phyloP scores from a whole-genome alignment of 176 grass and related monocot genomes.

The Pharus latifolius region DNA sequence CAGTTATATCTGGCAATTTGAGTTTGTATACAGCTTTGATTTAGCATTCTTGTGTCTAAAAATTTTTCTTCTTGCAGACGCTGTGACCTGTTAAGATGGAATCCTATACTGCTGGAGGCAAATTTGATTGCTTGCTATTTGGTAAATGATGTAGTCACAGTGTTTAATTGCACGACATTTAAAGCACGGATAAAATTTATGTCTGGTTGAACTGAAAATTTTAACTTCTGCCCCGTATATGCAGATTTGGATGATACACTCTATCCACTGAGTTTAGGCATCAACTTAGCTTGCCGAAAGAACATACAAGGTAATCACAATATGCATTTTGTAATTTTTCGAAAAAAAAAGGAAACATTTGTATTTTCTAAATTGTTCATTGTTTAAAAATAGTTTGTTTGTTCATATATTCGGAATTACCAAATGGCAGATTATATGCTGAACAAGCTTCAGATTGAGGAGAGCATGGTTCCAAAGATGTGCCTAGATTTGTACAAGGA shows the following conservation, averaged over 20 bases:
- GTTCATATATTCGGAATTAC: not conserved
- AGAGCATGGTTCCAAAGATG: conserved; percentile 62
- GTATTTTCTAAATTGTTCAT: not conserved
- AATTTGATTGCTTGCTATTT: conserved; percentile 82
- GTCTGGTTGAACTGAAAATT: not conserved
- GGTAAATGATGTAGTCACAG: conserved; percentile 22
- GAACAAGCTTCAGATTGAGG: conserved; percentile 58
- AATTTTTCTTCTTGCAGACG: conserved; percentile 1
- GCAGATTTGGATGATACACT: conserved; percentile 96
- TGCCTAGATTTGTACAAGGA: conserved; percentile 90
- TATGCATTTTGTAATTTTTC: too few relatives aligned
- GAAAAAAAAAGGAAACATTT: too few relatives aligned
- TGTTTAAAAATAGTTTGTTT: not conserved
- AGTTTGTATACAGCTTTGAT: not conserved
- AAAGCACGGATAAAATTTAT: not conserved
- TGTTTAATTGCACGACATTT: not conserved
- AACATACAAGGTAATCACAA: conserved; percentile 64
- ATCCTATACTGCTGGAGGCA: conserved; percentile 28
- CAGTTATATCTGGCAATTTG: not conserved
- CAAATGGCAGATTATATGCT: conserved; percentile 73
- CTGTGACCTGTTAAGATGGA: conserved; percentile 34
- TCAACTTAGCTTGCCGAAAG: conserved; percentile 83
- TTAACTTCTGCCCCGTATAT: not conserved
- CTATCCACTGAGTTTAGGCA: conserved; percentile 67
- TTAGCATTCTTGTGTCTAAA: not conserved